Percentiles rank a stretch among this genome's conserved stretches.
phyloP scores from a whole-genome alignment of 2,329 filamentous ascomycete genomes.

The Ramularia endophylla region DNA sequence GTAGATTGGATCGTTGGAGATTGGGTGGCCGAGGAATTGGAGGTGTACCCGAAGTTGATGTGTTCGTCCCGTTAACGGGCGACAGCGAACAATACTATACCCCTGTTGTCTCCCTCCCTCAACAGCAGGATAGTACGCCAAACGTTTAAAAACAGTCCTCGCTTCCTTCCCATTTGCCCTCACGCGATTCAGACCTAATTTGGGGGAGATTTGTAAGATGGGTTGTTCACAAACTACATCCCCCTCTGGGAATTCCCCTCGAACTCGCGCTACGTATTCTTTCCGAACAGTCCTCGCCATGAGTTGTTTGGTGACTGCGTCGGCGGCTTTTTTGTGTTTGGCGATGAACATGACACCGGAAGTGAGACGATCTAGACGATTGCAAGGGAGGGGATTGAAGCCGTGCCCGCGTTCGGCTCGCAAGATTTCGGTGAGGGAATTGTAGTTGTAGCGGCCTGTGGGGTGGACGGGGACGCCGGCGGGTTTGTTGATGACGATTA shows the following conservation, averaged over 20 bases:
- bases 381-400: conserved; percentile 68
- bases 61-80: conserved; percentile 87
- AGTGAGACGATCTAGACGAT: conserved; percentile 87
- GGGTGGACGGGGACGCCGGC: conserved; percentile 93
- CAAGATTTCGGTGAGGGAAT: conserved; percentile 91
- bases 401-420: conserved; percentile 60
- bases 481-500: conserved; percentile 97
- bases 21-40: conserved; percentile 90
- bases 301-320: conserved; percentile 70
- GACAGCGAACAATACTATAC: conserved; percentile 91
- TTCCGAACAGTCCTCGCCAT: conserved; percentile 78
- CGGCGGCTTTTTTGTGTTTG: conserved; percentile 75
- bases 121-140: conserved; percentile 75
- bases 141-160: conserved; percentile 80
- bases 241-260: conserved; percentile 84
- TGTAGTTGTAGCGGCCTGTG: conserved; percentile 91
- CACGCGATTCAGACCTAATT: conserved; percentile 90
- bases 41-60: conserved; percentile 94
- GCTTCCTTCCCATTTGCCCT: conserved; percentile 87
- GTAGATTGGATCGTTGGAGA: conserved; percentile 97
- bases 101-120: conserved; percentile 40
- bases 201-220: conserved; percentile 88
- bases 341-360: conserved; percentile 98
- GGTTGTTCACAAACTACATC: conserved; percentile 91
- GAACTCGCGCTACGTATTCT: conserved; percentile 89